These are phyloP conservation scores for Podospora pseudoanserina DNA, from an alignment of 495 filamentous ascomycete genomes.

Conservation along the genomic window DNA sequence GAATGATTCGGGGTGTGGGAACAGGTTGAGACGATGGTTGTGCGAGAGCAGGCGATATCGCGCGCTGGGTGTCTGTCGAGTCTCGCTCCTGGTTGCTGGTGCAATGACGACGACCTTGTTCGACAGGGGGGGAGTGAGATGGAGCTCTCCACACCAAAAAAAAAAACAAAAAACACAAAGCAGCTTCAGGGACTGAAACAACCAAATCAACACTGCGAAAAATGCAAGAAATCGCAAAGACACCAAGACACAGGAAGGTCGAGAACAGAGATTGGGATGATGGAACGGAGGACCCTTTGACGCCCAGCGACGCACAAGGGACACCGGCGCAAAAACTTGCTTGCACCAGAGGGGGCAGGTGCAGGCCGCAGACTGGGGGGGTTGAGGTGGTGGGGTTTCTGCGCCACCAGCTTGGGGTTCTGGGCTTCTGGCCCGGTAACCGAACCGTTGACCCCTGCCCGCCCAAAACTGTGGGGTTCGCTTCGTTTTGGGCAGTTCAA, in stretches of 20 bases:
- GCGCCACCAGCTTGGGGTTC: background rate
- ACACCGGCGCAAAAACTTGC: background rate
- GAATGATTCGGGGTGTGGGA: background rate
- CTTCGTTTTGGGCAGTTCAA: background rate
- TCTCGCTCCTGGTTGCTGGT: background rate
- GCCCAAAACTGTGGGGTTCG: constrained; percentile 5
- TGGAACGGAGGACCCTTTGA: background rate
- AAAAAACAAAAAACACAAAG: constrained; percentile 7
- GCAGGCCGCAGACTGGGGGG: background rate
- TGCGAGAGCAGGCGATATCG: constrained; percentile 1
- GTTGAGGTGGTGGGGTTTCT: constrained; percentile 5
- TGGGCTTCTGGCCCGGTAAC: constrained; percentile 27
- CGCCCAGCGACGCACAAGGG: background rate
- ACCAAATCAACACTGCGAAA: background rate
- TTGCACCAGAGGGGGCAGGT: background rate
- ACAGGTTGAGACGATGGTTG: constrained; percentile 11
- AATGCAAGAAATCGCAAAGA: background rate
- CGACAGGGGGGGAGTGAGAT: constrained; percentile 5
- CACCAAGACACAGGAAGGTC: background rate
- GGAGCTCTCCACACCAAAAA: constrained; percentile 8
- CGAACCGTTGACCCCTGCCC: constrained; percentile 17
- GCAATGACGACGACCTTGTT: constrained; percentile 14
- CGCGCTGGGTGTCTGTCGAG: background rate
- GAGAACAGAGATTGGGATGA: background rate
- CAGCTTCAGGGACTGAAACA: background rate